Conservation (phyloP, 768 basidiomycete genomes). For the Pleurotus giganteus region DNA sequence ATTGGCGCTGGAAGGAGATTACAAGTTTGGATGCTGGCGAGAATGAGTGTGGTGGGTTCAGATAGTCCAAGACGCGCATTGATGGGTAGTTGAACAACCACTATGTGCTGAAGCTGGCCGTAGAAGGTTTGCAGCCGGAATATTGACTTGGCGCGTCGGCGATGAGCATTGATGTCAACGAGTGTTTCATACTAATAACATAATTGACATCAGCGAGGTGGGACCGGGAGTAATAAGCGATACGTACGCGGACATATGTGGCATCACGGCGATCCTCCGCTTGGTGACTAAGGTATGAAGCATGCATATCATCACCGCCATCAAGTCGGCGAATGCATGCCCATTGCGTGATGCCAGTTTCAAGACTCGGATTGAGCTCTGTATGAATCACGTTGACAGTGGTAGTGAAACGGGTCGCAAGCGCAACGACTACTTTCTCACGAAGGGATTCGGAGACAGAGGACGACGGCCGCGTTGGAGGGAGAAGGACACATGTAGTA, state of each 20-base stretch:
- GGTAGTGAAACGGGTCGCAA: constrained; percentile 13
- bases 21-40: constrained; percentile 22
- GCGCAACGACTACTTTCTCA: constrained; percentile 18
- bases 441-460: not conserved
- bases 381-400: not conserved
- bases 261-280: constrained; percentile 25
- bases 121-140: constrained; percentile 23
- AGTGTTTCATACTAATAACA: constrained; percentile 28
- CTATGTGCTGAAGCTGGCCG: constrained; percentile 31
- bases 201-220: constrained; percentile 1
- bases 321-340: constrained; percentile 22
- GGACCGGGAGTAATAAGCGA: constrained; percentile 4
- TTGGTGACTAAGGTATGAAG: constrained; percentile 13
- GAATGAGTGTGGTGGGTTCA: constrained; percentile 16
- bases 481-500: constrained; percentile 24
- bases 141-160: constrained; percentile 8
- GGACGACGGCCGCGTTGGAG: constrained; percentile 15
- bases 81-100: constrained; percentile 21
- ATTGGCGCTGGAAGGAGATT: not conserved
- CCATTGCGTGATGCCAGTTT: constrained; percentile 19
- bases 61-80: constrained; percentile 13
- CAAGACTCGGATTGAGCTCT: not conserved
- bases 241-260: constrained; percentile 30
- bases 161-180: constrained; percentile 24
- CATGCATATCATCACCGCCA: constrained; percentile 28